phyloP scores from a whole-genome alignment of 805 yeast genomes.

The Allodekkera sacchari region DNA sequence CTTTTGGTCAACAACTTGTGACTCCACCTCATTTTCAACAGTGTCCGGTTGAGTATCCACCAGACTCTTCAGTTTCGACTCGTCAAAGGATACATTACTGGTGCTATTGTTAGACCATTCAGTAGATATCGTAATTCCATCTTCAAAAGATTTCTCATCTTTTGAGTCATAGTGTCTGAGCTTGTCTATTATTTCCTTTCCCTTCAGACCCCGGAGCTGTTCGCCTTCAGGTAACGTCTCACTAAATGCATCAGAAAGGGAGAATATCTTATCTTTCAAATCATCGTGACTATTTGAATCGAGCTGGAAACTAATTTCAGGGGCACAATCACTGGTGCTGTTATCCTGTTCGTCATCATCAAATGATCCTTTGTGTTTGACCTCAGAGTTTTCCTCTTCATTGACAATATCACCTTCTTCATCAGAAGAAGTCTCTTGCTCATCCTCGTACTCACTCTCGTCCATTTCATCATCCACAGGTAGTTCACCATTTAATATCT shows the following conservation, averaged over 20 bases:
- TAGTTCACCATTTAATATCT: slow-evolving; percentile 9
- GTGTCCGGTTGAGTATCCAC: neutral
- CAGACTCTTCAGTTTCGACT: neutral
- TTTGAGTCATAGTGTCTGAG: slow-evolving; percentile 5
- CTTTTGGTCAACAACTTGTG: slow-evolving; percentile 12
- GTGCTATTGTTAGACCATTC: neutral
- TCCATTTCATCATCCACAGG: slow-evolving; percentile 15
- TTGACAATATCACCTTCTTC: slow-evolving; percentile 17
- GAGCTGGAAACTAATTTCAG: slow-evolving; percentile 1
- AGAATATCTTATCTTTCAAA: slow-evolving; percentile 12
- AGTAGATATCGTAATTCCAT: neutral
- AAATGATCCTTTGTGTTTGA: slow-evolving; percentile 16
- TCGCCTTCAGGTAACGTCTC: slow-evolving; percentile 15
- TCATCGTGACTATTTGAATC: slow-evolving; percentile 3
- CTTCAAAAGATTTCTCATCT: slow-evolving; percentile 1
- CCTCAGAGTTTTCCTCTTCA: slow-evolving; percentile 16
- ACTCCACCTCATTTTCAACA: neutral
- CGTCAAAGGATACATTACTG: neutral
- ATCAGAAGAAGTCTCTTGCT: slow-evolving; percentile 16
- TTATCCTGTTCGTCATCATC: slow-evolving; percentile 23
- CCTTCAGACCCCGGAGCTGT: slow-evolving; percentile 13
- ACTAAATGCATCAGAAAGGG: slow-evolving; percentile 19
- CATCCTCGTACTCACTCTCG: slow-evolving; percentile 10
- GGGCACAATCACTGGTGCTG: neutral
- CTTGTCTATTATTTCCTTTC: slow-evolving; percentile 1